Conservation (phyloP, 148 eudicot genomes). For the Rhododendron mucronatum region DNA sequence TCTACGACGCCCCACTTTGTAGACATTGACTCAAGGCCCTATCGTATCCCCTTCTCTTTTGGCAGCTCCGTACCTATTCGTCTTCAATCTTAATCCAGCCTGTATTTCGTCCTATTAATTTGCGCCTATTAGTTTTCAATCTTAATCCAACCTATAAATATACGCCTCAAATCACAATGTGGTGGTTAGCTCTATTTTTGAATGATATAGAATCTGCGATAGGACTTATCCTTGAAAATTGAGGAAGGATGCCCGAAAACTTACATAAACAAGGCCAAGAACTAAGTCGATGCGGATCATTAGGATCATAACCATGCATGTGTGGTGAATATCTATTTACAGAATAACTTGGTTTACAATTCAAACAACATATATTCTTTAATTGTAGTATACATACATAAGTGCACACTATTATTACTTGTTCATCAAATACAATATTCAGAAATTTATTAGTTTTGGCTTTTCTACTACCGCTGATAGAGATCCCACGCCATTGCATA, state of each 20-base stretch:
- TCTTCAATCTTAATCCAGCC: no score
- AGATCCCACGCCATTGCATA: background rate
- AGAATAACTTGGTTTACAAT: no score
- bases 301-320: background rate
- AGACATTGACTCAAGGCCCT: no score
- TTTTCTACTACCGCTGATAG: background rate
- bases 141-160: no score
- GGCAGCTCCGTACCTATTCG: background rate
- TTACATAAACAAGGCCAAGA: background rate
- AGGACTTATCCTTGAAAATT: background rate
- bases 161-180: background rate
- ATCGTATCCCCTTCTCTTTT: background rate
- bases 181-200: background rate
- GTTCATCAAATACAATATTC: background rate
- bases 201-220: background rate
- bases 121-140: background rate
- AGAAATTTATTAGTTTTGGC: background rate
- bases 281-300: background rate
- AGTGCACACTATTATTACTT: background rate
- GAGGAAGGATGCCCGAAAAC: background rate
- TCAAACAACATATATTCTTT: no score
- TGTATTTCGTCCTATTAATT: no score
- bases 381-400: no score
- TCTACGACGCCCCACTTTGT: no score
- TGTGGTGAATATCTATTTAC: no score